Conservation (phyloP, 805 yeast species). For the Sugiyamaella americana region DNA sequence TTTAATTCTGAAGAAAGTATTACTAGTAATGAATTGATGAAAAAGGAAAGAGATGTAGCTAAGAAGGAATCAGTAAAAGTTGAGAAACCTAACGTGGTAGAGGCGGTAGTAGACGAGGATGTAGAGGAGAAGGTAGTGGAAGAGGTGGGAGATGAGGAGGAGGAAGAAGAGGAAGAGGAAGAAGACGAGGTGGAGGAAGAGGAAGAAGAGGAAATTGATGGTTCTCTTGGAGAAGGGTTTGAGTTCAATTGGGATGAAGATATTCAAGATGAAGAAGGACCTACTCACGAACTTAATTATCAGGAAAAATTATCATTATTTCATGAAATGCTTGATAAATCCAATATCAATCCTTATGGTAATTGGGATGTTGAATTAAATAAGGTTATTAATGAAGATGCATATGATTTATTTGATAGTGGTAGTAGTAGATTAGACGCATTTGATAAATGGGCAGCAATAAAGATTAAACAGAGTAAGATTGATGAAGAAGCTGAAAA, state of each 20-base stretch:
- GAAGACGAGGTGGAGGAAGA: conserved; percentile 12
- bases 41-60: conserved; percentile 1
- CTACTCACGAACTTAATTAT: conserved; percentile 6
- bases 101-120: neutral
- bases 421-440: conserved; percentile 34
- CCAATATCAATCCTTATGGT: conserved; percentile 38
- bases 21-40: neutral
- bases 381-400: conserved; percentile 39
- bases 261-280: neutral
- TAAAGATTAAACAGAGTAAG: conserved; percentile 14
- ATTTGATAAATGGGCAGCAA: conserved; percentile 43
- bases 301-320: conserved; percentile 26
- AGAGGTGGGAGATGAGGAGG: conserved; percentile 9
- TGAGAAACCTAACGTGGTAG: neutral
- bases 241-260: conserved; percentile 18
- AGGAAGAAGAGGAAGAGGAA: conserved; percentile 9
- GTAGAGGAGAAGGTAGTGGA: conserved; percentile 14
- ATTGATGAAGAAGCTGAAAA: conserved; percentile 3
- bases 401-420: conserved; percentile 34
- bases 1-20: conserved; percentile 20
- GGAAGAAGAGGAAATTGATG: conserved; percentile 15
- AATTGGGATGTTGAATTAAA: conserved; percentile 44
- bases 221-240: conserved; percentile 7
- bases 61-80: conserved; percentile 6
- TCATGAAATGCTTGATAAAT: conserved; percentile 32